Evolutionary conservation across 2,329 filamentous ascomycete species (phyloP), one percentile per base, ranked within the genome.

Genomic region (Triangularia setosa): DNA sequence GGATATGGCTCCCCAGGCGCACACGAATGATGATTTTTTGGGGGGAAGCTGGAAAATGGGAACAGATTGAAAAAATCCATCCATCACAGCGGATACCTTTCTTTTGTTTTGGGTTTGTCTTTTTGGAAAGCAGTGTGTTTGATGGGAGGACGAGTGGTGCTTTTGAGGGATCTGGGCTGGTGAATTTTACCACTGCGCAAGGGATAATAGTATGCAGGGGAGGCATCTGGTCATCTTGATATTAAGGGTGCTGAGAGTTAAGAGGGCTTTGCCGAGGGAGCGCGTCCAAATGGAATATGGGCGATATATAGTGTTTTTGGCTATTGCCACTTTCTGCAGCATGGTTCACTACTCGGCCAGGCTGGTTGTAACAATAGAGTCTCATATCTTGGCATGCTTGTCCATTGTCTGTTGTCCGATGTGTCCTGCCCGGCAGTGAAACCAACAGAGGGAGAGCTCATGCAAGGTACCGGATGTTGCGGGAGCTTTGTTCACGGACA

Each of bases 21-120:
- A 65, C 53, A 28, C 24, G 59, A 62, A 25, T 64, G 58, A 62
- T 60, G 64, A 61, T 35, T 58, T 61, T 24, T 56, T 16, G 30
- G n/a, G 16, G n/a, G 25, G 28, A 58, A 53, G n/a, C 21, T 7
- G 11, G 61, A 61, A 60, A 67, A 65, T 35, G 61, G 53, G 28
- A 59, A 58, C 64, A 61, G 58, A 66, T 33, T 57, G 55, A 52
- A n/a, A 48, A 61, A 25, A 55, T 55, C 23, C 28, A 27, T 28
- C 40, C 57, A n/a, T 25, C 40, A 40, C 27, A 7, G 48, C 35
- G 4, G 55, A 57, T 23, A 60, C 16, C 11, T 67, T 67, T 60
- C 61, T 57, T 64, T 63, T 65, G 60, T 61, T 27, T 40, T 58
- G 12, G 4, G 23, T 54, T 16, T 24, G 21, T n/a, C 4, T 33